phyloP scores from a whole-genome alignment of 1,139 yeast species.

The Kodamaea arcana region DNA sequence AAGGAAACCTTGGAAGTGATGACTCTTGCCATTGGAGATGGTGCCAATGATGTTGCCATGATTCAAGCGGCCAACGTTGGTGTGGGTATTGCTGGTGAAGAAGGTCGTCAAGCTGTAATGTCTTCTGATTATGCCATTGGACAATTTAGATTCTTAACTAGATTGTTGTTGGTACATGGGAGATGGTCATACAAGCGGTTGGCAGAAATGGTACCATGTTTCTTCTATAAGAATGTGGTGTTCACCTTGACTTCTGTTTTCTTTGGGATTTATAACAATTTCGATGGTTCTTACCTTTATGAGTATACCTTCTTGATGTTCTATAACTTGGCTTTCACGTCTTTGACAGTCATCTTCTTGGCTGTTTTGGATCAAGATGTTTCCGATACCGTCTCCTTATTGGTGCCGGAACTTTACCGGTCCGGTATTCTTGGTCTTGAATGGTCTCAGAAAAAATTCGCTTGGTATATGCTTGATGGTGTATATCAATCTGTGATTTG shows the following conservation, averaged over 20 bases:
- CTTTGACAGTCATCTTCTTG: slow-evolving; percentile 56
- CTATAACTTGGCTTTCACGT: slow-evolving; percentile 61
- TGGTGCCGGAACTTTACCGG: slow-evolving; percentile 57
- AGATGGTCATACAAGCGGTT: slow-evolving; percentile 62
- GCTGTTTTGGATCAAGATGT: slow-evolving; percentile 64
- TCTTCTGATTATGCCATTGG: slow-evolving; percentile 66
- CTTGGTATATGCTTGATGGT: slow-evolving; percentile 58
- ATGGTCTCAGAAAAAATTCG: slow-evolving; percentile 51
- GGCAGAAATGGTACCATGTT: slow-evolving; percentile 63
- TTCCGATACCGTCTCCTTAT: slow-evolving; percentile 50
- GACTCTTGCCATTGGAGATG: slow-evolving; percentile 67
- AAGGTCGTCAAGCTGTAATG: slow-evolving; percentile 67
- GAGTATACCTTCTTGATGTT: slow-evolving; percentile 64
- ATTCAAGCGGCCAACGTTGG: slow-evolving; percentile 65
- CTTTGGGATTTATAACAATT: slow-evolving; percentile 55
- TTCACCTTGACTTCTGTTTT: slow-evolving; percentile 60
- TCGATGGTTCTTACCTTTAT: slow-evolving; percentile 59
- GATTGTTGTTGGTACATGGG: slow-evolving; percentile 57
- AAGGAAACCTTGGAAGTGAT: slow-evolving; percentile 49
- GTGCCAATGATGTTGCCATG: slow-evolving; percentile 69
- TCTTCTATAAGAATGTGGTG: slow-evolving; percentile 59
- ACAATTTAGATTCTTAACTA: slow-evolving; percentile 53
- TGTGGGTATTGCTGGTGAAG: slow-evolving; percentile 67
- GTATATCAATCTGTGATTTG: slow-evolving; percentile 53
- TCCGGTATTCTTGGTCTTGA: slow-evolving; percentile 51